Percentiles rank a stretch among this genome's conserved stretches.
These are phyloP conservation scores for Trichoderma arundinaceum DNA, from an alignment of 2,329 filamentous ascomycete genomes.

Conservation along the genomic window DNA sequence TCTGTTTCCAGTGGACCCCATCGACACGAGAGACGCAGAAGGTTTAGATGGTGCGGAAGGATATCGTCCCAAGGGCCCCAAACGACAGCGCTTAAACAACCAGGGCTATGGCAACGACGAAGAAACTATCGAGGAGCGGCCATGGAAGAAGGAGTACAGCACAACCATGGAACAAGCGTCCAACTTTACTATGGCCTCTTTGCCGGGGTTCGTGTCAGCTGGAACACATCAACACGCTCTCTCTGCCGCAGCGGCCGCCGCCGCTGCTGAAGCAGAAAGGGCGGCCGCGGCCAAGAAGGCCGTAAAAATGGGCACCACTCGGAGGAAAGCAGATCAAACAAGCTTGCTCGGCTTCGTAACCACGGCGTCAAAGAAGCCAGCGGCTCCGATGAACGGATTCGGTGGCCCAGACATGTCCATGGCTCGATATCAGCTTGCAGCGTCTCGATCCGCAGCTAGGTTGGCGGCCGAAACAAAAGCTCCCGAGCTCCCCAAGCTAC, in stretches of 20 bases:
- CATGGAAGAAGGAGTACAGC: constrained; percentile 53
- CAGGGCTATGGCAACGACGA: constrained; percentile 31
- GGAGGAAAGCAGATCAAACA: constrained; percentile 48
- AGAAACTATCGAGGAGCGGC: constrained; percentile 39
- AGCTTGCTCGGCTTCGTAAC: constrained; percentile 52
- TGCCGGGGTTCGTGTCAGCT: constrained; percentile 67
- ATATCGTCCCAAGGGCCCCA: constrained; percentile 38
- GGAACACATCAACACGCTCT: constrained; percentile 57
- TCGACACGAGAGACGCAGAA: constrained; percentile 44
- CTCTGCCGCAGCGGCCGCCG: constrained; percentile 36
- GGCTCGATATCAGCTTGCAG: constrained; percentile 40
- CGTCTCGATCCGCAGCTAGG: constrained; percentile 35
- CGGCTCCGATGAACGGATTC: constrained; percentile 30
- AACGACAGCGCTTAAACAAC: constrained; percentile 40
- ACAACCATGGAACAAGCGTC: constrained; percentile 67
- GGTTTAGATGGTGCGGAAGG: constrained; percentile 34
- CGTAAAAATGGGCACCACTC: constrained; percentile 37
- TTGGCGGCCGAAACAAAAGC: constrained; percentile 18
- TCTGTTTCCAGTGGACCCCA: constrained; percentile 68
- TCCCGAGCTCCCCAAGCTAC: constrained; percentile 32
- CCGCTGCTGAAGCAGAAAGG: constrained; percentile 32
- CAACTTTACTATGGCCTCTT: constrained; percentile 63
- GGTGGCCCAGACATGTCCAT: constrained; percentile 34
- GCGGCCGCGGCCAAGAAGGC: constrained; percentile 34
- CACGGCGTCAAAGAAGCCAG: constrained; percentile 31